Evolutionary conservation across 345 rosid species (phyloP).

Genomic region (Lumnitzera littorea): DNA sequence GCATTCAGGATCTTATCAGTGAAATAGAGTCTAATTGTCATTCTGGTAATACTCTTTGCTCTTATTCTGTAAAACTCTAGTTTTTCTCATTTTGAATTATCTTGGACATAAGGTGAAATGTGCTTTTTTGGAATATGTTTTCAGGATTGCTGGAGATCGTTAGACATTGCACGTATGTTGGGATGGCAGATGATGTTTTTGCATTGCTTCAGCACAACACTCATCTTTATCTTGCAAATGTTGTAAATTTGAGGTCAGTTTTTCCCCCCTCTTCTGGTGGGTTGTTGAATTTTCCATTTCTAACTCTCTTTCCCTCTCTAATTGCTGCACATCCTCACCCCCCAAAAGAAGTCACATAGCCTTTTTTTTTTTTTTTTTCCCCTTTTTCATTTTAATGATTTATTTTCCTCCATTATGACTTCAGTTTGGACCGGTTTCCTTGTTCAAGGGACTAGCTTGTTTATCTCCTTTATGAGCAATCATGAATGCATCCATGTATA

Average conservation of each 20-base stretch:
- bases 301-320: too few relatives aligned
- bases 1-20: slow-evolving; percentile 71
- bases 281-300: not conserved
- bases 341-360: too few relatives aligned
- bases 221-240: slow-evolving; percentile 81
- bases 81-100: too few relatives aligned
- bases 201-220: slow-evolving; percentile 88
- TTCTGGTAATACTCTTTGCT: slow-evolving; percentile 33
- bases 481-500: too few relatives aligned
- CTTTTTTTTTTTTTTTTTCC: too few relatives aligned
- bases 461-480: too few relatives aligned
- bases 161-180: slow-evolving; percentile 76
- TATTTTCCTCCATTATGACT: too few relatives aligned
- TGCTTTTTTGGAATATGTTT: slow-evolving; percentile 12
- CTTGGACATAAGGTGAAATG: not conserved
- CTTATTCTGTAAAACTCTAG: too few relatives aligned
- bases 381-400: too few relatives aligned
- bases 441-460: too few relatives aligned
- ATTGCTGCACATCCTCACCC: too few relatives aligned
- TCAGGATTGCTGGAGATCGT: slow-evolving; percentile 75
- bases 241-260: slow-evolving; percentile 70
- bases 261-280: not conserved
- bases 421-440: too few relatives aligned
- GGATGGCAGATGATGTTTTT: slow-evolving; percentile 91
- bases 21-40: slow-evolving; percentile 60